Conservation (phyloP, 1,284 basidiomycete genomes). For the Peniophora sp. region DNA sequence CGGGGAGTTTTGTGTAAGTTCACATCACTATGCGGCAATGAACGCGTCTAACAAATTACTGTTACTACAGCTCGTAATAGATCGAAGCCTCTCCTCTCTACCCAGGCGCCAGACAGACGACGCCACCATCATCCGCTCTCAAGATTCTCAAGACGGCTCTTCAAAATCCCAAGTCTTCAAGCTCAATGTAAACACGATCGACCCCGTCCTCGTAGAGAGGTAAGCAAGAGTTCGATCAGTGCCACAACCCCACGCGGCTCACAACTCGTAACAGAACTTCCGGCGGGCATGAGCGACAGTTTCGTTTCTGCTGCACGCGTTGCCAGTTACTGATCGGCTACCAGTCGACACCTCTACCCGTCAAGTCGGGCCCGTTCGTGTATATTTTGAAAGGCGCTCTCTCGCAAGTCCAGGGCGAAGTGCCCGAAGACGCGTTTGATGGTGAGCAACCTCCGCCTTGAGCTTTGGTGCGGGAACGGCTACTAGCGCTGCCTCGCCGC, state of each 20-base stretch:
- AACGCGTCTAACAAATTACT: conserved; percentile 21
- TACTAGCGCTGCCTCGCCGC: too few relatives aligned
- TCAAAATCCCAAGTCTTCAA: conserved; percentile 69
- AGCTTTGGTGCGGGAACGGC: too few relatives aligned
- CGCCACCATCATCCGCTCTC: conserved; percentile 62
- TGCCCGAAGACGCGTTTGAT: conserved; percentile 70
- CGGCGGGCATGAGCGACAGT: conserved; percentile 68
- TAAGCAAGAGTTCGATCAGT: conserved; percentile 21
- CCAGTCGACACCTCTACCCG: conserved; percentile 62
- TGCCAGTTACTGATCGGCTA: conserved; percentile 70
- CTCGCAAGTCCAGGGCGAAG: conserved; percentile 71
- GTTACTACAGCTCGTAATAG: conserved; percentile 78
- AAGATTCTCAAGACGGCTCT: conserved; percentile 38
- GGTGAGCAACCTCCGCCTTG: conserved; percentile 30
- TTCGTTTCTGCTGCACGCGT: conserved; percentile 65
- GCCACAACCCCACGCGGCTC: neutral
- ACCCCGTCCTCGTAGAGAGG: conserved; percentile 69
- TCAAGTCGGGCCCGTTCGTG: conserved; percentile 63
- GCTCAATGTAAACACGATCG: conserved; percentile 55
- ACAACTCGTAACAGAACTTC: conserved; percentile 26
- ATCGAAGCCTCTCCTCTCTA: conserved; percentile 60
- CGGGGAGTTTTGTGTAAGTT: conserved; percentile 74
- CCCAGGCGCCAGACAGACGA: conserved; percentile 69
- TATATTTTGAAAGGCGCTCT: conserved; percentile 70
- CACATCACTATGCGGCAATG: conserved; percentile 6